phyloP scores from a whole-genome alignment of 1,284 basidiomycete species.

The Cryptococcus sp. region DNA sequence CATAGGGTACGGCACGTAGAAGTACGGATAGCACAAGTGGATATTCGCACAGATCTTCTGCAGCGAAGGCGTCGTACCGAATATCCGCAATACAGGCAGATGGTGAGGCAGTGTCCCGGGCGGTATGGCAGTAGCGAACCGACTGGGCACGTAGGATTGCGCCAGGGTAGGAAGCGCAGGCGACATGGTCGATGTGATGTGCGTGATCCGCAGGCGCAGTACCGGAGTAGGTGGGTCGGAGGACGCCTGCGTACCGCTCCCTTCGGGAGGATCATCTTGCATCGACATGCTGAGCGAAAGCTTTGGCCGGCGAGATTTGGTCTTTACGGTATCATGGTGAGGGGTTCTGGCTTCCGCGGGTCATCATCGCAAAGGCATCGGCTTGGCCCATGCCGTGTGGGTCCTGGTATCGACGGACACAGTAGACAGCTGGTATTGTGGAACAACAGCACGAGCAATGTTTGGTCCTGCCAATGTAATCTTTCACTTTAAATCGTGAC shows the following conservation, averaged over 20 bases:
- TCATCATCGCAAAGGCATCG: no score
- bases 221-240: conserved; percentile 16
- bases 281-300: conserved; percentile 3
- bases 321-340: no score
- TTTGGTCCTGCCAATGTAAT: no score
- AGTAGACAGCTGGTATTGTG: no score
- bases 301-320: no score
- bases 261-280: conserved; percentile 7
- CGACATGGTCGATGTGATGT: conserved; percentile 52
- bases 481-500: no score
- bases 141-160: conserved; percentile 52
- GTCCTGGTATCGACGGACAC: no score
- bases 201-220: conserved; percentile 53
- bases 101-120: conserved; percentile 56
- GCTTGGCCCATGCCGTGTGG: no score
- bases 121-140: conserved; percentile 59
- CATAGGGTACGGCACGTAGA: conserved; percentile 60
- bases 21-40: conserved; percentile 68
- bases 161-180: conserved; percentile 40
- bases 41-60: conserved; percentile 83
- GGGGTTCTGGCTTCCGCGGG: no score
- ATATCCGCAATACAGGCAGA: conserved; percentile 82
- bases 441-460: no score
- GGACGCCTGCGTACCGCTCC: not conserved
- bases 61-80: conserved; percentile 76